Conservation (phyloP, 116 monocot genomes). For the Cymodocea nodosa region DNA sequence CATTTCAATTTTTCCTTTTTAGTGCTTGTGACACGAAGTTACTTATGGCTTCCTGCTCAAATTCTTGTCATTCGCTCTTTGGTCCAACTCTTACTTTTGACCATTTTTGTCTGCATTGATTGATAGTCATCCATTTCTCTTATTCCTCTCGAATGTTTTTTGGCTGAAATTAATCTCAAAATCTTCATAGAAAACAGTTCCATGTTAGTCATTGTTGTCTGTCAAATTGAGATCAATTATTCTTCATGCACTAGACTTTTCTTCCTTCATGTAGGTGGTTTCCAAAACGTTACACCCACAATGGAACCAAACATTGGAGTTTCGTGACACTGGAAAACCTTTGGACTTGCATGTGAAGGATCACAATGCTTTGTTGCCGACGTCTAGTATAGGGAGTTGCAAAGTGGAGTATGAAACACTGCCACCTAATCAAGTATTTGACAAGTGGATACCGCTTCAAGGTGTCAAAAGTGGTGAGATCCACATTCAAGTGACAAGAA, state of each 20-base stretch:
- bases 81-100: too few species aligned
- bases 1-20: too few species aligned
- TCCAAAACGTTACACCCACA: conserved; percentile 70
- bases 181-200: too few species aligned
- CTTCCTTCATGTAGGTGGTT: conserved; percentile 34
- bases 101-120: too few species aligned
- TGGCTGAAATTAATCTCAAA: too few species aligned
- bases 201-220: too few species aligned
- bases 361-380: conserved; percentile 78
- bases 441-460: conserved; percentile 93
- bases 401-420: conserved; percentile 65
- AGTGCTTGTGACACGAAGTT: too few species aligned
- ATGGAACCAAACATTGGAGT: conserved; percentile 89
- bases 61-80: too few species aligned
- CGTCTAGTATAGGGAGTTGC: conserved; percentile 68
- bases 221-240: not conserved
- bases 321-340: conserved; percentile 60
- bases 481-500: conserved; percentile 46
- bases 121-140: too few species aligned
- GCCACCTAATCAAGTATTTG: conserved; percentile 51
- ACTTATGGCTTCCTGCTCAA: too few species aligned
- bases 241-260: not conserved
- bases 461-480: conserved; percentile 82
- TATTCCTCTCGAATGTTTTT: too few species aligned
- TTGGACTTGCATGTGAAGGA: conserved; percentile 86